These are phyloP conservation scores for Leishmania martiniquensis DNA, from an alignment of 208 protist genomes.

Conservation along the genomic window DNA sequence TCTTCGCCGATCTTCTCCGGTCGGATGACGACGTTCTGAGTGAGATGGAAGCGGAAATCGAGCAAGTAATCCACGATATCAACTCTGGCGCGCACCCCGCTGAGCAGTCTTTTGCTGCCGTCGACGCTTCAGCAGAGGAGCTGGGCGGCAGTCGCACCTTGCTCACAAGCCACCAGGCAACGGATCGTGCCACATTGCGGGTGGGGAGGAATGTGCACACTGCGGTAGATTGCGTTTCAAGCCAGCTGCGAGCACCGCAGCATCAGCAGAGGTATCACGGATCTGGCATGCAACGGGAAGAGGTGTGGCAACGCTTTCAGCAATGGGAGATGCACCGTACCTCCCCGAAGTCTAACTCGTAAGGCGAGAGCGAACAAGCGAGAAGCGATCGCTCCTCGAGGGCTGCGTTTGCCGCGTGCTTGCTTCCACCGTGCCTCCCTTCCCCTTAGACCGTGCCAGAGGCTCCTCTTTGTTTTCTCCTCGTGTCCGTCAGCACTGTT, in stretches of 20 bases:
- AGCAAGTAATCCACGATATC: slow-evolving; percentile 50
- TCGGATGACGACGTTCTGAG: slow-evolving; percentile 73
- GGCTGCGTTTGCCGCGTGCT: neutral
- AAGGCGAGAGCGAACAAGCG: neutral
- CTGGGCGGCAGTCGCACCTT: neutral
- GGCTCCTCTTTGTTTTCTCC: neutral
- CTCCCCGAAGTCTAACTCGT: slow-evolving; percentile 5
- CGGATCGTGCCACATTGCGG: slow-evolving; percentile 24
- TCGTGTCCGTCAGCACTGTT: neutral
- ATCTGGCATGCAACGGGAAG: slow-evolving; percentile 16
- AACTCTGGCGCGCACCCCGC: neutral
- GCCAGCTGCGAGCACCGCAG: slow-evolving; percentile 35
- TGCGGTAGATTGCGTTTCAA: slow-evolving; percentile 33
- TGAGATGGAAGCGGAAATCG: slow-evolving; percentile 83
- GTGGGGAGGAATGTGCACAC: slow-evolving; percentile 36
- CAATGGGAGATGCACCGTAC: slow-evolving; percentile 59
- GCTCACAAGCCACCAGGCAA: slow-evolving; percentile 8
- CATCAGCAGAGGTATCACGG: slow-evolving; percentile 14
- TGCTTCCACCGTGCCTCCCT: neutral
- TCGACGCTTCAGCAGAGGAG: neutral
- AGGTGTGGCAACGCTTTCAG: slow-evolving; percentile 70
- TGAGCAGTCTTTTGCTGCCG: neutral
- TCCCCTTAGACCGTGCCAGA: neutral
- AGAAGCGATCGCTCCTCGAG: neutral
- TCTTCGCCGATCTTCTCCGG: slow-evolving; percentile 34